These are phyloP conservation scores for Phanerochaete carnosa DNA, from an alignment of 768 basidiomycete species.

Conservation along the genomic window DNA sequence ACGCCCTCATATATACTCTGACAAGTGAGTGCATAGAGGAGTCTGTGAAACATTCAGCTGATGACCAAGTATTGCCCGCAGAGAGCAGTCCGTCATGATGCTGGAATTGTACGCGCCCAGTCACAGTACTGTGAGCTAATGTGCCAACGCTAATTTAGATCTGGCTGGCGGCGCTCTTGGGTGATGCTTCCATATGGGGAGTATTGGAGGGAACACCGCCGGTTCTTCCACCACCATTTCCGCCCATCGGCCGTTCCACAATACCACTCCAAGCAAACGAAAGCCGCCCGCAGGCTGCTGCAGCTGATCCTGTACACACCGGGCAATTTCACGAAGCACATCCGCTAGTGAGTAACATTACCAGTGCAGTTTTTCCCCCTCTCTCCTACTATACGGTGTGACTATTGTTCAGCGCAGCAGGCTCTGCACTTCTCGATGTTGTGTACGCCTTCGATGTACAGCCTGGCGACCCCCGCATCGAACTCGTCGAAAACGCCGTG, in stretches of 20 bases:
- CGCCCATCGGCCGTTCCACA: neutral
- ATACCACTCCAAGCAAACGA: neutral
- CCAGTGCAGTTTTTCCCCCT: neutral
- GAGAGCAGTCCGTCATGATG: neutral
- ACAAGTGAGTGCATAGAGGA: constrained; percentile 7
- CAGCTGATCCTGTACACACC: neutral
- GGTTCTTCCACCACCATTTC: constrained; percentile 11
- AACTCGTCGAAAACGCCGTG: constrained; percentile 8
- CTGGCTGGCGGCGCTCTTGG: constrained; percentile 9
- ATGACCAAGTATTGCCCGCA: neutral
- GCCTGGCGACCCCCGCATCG: constrained; percentile 11
- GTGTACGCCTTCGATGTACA: constrained; percentile 16
- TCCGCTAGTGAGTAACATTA: neutral
- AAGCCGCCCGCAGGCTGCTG: neutral
- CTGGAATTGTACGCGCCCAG: neutral
- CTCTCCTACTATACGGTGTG: neutral
- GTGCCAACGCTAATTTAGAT: neutral
- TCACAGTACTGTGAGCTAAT: neutral
- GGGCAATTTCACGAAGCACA: neutral
- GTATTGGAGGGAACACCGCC: constrained; percentile 8
- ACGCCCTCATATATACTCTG: constrained; percentile 41
- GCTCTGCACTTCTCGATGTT: constrained; percentile 9
- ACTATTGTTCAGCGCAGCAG: constrained; percentile 6
- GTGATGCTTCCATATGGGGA: constrained; percentile 9
- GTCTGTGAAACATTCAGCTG: neutral